phyloP scores from a whole-genome alignment of 179 eudicot species.

The Monotropa hypopitys region DNA sequence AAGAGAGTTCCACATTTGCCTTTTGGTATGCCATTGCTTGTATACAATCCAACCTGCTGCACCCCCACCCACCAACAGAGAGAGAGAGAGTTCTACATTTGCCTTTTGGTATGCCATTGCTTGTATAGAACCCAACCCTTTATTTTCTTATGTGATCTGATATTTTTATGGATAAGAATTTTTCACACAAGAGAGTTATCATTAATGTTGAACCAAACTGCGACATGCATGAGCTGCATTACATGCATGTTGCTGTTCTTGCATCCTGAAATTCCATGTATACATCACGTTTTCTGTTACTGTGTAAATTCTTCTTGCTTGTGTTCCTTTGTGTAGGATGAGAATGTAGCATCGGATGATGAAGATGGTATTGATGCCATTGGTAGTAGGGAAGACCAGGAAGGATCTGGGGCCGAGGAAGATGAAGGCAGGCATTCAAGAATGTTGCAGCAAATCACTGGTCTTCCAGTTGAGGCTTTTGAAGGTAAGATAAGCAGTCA shows the following conservation, averaged over 20 bases:
- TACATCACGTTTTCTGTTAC: background rate
- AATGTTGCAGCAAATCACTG: slow-evolving; percentile 64
- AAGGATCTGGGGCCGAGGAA: slow-evolving; percentile 18
- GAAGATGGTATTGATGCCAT: slow-evolving; percentile 18
- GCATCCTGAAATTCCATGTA: background rate
- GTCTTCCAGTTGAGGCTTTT: slow-evolving; percentile 70
- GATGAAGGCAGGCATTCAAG: slow-evolving; percentile 58
- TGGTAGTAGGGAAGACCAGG: slow-evolving; percentile 6
- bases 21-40: too few relatives aligned
- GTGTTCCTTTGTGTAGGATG: slow-evolving; percentile 46
- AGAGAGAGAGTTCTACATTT: too few relatives aligned
- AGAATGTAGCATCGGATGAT: slow-evolving; percentile 58
- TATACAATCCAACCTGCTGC: too few relatives aligned
- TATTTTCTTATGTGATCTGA: background rate
- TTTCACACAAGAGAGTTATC: background rate
- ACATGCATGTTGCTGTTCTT: background rate
- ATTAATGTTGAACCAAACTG: background rate
- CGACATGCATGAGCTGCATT: background rate
- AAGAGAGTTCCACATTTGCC: too few relatives aligned
- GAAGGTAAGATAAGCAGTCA: slow-evolving; percentile 36
- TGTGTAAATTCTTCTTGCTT: background rate
- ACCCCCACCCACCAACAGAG: too few relatives aligned
- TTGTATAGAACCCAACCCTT: background rate
- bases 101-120: too few relatives aligned
- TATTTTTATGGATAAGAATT: background rate